Base-by-base conservation (phyloP, 2,329 filamentous ascomycete genomes). In the Colletotrichum trifolii region DNA sequence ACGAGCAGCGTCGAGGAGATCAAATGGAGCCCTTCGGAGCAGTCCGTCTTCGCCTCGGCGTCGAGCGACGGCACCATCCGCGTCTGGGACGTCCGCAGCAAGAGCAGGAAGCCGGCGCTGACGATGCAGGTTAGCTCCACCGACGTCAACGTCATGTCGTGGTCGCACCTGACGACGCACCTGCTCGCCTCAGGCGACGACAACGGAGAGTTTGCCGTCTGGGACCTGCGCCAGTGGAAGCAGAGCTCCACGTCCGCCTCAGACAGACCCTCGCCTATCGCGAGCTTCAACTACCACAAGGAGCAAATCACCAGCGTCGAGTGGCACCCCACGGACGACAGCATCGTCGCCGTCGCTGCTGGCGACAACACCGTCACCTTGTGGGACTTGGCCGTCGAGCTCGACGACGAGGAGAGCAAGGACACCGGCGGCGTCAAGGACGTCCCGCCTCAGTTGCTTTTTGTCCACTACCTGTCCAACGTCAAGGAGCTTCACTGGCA, bases 401-500 rank as follows among this genome's bases (percentile, higher is more conserved):
- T 98, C 67, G 96, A 99, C 72, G 96, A 98, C 75, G 96, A 99
- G 79, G 96, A 98, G 84, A 96, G 91, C 80, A 92, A 89, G 75
- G 93, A 97, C 73, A 94, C 91, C 4, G 93, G 91, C 0, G 94
- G 93, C 57, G 89, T 95, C 45, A 89, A 92, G 73, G 95, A 97
- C 68, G 93, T 98, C 68, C 96, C 96, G 64, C 93, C 96, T 5
- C 96, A 99, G 79, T 80, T 99, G 72, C 82, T 99, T 69, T 99
- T 99, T 78, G 94, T 97, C 74, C 96, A 99, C 80, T 97, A 97
- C 76, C 93, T 96, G 82, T 91, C 96, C 73, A 90, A 93, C 71
- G 94, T 94, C 61, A 98, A 97, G 86, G 96, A 99, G 80, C 82
- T 94, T 42, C 96, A 99, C 81, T 99, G 96, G 95, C 95, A 98